A percentile compares a stretch with the other conserved stretches of the same genome.
Evolutionary conservation across 345 rosid genomes (phyloP).

Genomic region (Nephelium lappaceum): DNA sequence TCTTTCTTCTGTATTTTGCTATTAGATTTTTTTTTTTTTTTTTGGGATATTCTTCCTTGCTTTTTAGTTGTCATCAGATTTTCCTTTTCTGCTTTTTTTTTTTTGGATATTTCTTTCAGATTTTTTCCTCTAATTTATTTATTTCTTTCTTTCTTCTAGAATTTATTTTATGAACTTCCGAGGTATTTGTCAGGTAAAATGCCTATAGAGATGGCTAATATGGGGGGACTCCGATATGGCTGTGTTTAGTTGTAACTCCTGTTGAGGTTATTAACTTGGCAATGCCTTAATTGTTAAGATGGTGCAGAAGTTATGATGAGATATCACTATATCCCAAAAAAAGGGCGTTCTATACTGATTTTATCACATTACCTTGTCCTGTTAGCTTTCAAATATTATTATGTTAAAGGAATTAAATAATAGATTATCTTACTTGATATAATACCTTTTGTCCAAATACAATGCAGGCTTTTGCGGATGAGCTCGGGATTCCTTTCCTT

Average conservation of each 20-base stretch:
- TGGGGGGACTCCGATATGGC: neutral
- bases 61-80: neutral
- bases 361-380: neutral
- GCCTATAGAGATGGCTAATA: neutral
- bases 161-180: neutral
- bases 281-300: neutral
- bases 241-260: neutral
- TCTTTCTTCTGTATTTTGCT: neutral
- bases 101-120: neutral
- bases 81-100: neutral
- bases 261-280: slow-evolving; percentile 1
- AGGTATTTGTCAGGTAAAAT: slow-evolving; percentile 2
- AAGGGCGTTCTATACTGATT: neutral
- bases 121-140: neutral
- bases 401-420: neutral
- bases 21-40: neutral
- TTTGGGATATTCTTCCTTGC: neutral
- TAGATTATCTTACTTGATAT: slow-evolving; percentile 17
- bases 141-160: neutral
- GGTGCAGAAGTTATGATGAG: neutral
- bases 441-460: slow-evolving; percentile 17
- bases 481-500: slow-evolving; percentile 77
- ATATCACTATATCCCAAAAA: neutral
- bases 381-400: neutral
- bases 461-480: slow-evolving; percentile 76